Conservation (phyloP, 768 basidiomycete species). For the Neoboletus subvelutipes region DNA sequence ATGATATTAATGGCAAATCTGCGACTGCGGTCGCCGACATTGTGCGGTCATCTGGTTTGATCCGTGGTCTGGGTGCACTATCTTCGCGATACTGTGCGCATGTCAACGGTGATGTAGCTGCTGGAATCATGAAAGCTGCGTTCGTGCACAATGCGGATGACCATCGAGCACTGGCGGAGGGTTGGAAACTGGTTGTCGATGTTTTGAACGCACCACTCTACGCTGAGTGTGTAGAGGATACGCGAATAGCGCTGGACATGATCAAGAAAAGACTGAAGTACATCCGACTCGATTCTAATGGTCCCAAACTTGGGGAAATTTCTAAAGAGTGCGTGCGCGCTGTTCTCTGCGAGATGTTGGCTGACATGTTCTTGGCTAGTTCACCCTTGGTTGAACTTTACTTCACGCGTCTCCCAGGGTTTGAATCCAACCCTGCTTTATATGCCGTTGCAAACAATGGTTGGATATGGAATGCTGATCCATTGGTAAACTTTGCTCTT, state of each 20-base stretch:
- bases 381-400: conserved; percentile 86
- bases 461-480: conserved; percentile 98
- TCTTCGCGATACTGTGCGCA: conserved; percentile 66
- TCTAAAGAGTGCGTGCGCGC: conserved; percentile 57
- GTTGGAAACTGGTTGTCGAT: conserved; percentile 79
- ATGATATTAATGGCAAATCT: conserved; percentile 55
- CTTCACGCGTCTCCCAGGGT: conserved; percentile 80
- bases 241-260: conserved; percentile 66
- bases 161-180: conserved; percentile 56
- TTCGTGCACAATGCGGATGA: conserved; percentile 48
- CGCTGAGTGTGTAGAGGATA: conserved; percentile 82
- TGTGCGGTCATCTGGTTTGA: conserved; percentile 49
- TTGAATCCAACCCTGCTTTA: conserved; percentile 47
- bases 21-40: conserved; percentile 66
- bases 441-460: conserved; percentile 96
- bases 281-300: conserved; percentile 75
- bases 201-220: conserved; percentile 89
- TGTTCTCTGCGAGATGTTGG: neutral
- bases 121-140: conserved; percentile 73
- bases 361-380: conserved; percentile 41
- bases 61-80: conserved; percentile 59
- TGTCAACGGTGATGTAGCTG: conserved; percentile 63
- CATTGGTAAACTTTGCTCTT: conserved; percentile 90
- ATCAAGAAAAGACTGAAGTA: conserved; percentile 79
- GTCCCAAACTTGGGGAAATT: conserved; percentile 83